phyloP scores from a whole-genome alignment of 1,284 basidiomycete species.

The Mycena citricolor region DNA sequence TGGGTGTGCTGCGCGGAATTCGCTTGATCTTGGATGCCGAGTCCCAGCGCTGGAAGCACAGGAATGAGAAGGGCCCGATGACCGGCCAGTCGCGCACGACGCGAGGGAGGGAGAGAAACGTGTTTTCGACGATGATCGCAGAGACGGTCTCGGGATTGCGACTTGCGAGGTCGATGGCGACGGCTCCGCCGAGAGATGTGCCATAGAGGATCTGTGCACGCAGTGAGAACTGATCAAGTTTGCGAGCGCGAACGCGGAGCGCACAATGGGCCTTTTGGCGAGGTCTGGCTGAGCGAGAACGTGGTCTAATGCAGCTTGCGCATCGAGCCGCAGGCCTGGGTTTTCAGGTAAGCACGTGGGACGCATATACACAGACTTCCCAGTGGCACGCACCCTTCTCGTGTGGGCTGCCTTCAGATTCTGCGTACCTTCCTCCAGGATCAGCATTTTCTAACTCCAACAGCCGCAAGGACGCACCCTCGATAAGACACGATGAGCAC shows the following conservation, averaged over 20 bases:
- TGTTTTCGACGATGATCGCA: slow-evolving; percentile 41
- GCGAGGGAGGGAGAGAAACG: slow-evolving; percentile 37
- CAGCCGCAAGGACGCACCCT: slow-evolving; percentile 32
- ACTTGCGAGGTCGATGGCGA: slow-evolving; percentile 42
- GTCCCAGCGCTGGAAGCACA: slow-evolving; percentile 38
- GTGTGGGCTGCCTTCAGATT: slow-evolving; percentile 35
- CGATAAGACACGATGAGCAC: slow-evolving; percentile 42
- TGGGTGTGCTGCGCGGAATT: slow-evolving; percentile 29
- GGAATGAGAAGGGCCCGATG: slow-evolving; percentile 28
- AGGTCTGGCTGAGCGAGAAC: slow-evolving; percentile 31
- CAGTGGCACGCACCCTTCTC: slow-evolving; percentile 31
- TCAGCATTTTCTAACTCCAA: neutral
- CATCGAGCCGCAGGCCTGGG: slow-evolving; percentile 38
- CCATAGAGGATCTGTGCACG: slow-evolving; percentile 37
- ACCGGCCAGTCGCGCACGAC: slow-evolving; percentile 31
- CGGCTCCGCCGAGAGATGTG: slow-evolving; percentile 43
- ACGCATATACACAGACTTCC: neutral
- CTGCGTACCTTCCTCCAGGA: slow-evolving; percentile 31
- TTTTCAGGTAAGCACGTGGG: neutral
- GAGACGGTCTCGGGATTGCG: slow-evolving; percentile 33
- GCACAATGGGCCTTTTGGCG: slow-evolving; percentile 31
- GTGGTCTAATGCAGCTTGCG: slow-evolving; percentile 41
- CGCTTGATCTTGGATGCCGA: slow-evolving; percentile 29
- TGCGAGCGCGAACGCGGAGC: slow-evolving; percentile 5
- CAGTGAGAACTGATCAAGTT: neutral